Base-by-base conservation (phyloP, 495 filamentous ascomycete genomes). In the Pseudoneurospora amorphoporcata region DNA sequence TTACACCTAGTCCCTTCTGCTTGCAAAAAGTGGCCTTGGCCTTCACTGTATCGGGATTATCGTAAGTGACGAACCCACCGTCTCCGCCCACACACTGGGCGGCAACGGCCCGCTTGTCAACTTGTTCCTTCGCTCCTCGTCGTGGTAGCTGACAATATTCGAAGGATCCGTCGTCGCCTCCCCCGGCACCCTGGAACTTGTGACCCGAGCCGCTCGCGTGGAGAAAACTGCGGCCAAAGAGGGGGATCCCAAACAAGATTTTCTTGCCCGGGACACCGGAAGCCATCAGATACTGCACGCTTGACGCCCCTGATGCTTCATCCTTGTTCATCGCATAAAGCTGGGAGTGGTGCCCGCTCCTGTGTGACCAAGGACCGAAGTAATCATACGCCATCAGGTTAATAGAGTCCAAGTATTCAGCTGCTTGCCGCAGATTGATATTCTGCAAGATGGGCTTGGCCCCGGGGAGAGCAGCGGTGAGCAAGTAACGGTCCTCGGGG, bases 301-400 rank as follows among this genome's bases (percentile, higher is more conserved):
- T 87, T 1, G 89, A 88, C 37, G 91, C 85, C 29, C 88, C 90
- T 8, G 92, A 95, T 14, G 87, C 81, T 32, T 86, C 86, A 42
- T 86, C 87, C 43, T 83, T 81, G 68, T 78, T 80, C 39, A 89
- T 87, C 14, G 90, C 84, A 76, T 90, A 93, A 2, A 97, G 87
- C 77, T 95, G 92, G 19, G 93, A 88, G 43, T 96, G 93, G 79
- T 96, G 92, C 17, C 92, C 93, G 42, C 88, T 87, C 70, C 86
- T 82, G 53, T 84, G 78, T 3, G 87, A 85, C 94, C 93, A 95
- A 1, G 91, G 86, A 1, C 93, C 93, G n/a, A 87, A 87, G 80
- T 96, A 97, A 79, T 97, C 94, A 78, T 96, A 97, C 7, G 92
- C 87, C 87, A 91, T 94, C 32, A 97, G 81, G 77, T 96, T 96